Evolutionary conservation across 768 basidiomycete species (phyloP), one percentile per base, ranked within the genome.

Genomic region (Phaffia tasmanica): DNA sequence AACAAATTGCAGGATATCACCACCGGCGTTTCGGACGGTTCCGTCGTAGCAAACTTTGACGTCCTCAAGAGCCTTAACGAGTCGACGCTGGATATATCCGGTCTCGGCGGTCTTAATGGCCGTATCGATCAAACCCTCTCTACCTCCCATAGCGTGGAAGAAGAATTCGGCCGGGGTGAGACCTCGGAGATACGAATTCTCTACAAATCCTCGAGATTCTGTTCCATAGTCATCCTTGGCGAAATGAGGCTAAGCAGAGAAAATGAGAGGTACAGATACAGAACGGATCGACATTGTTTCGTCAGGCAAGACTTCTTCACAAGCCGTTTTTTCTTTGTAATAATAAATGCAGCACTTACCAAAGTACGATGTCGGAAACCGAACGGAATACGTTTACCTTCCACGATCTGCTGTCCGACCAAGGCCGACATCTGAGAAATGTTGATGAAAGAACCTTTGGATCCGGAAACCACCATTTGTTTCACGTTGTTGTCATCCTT

Each of bases 401-500:
- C 95, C 62, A 99, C 94, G 72, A 85, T 87, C 79, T 98, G 94
- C 78, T 98, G 95, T 29, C 95, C 95, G 51, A 99, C 95, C 81
- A 92, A 92, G 65, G 93, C 93, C 21, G 94, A 94, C 95, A 98
- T 98, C 79, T 99, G 95, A 15, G 95, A 98, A 73, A 99, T 97
- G 78, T 99, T 99, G 82, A 98, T 99, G 81, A 76, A 76, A 0
- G 92, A 92, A 77, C 93, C 92, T 78, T 99, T 98, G 16, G 95
- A 95, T 29, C 95, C 95, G 14, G 95, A 93, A 7, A 94, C 90
- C 74, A 98, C 94, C 95, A 99, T 99, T 83, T 98, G 95, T 82
- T 98, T 99, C 80, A 98, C 93, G 72, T 98, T 97, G 81, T 99
- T 98, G 79, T 95, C 93, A 76, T 90, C 89, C 81, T 98, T 98